Conservation (phyloP, 805 yeast genomes). For the Maudiozyma saulgeensis region DNA sequence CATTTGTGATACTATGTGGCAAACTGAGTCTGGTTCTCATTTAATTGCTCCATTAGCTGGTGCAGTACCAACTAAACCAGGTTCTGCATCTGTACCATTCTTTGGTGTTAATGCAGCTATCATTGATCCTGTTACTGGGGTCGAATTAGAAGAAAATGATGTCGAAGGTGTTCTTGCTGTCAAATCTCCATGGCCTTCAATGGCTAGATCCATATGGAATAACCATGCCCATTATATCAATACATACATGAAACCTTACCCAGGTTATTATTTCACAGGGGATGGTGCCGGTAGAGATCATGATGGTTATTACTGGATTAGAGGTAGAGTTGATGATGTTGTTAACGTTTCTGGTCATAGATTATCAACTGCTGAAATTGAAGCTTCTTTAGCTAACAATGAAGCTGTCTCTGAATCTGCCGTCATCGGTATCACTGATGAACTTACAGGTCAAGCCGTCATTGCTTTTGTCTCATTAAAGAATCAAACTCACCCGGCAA, state of each 20-base stretch:
- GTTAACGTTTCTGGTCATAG: constrained; percentile 97
- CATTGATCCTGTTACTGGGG: constrained; percentile 88
- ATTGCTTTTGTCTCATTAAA: constrained; percentile 88
- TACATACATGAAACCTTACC: constrained; percentile 87
- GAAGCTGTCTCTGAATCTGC: constrained; percentile 83
- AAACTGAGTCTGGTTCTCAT: constrained; percentile 95
- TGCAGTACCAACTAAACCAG: constrained; percentile 90
- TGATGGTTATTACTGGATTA: constrained; percentile 95
- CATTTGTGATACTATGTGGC: constrained; percentile 96
- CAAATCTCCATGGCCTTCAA: constrained; percentile 93
- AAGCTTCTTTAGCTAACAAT: constrained; percentile 79
- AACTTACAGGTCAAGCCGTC: constrained; percentile 95
- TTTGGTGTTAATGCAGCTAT: constrained; percentile 88
- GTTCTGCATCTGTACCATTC: constrained; percentile 93
- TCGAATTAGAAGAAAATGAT: constrained; percentile 73
- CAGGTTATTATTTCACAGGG: constrained; percentile 91
- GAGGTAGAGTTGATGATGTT: constrained; percentile 97
- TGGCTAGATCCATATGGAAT: constrained; percentile 91
- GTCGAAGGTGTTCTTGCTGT: constrained; percentile 95
- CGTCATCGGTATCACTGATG: constrained; percentile 93
- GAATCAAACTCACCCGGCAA: constrained; percentile 27
- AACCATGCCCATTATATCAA: constrained; percentile 81
- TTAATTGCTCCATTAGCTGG: constrained; percentile 93
- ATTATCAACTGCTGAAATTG: constrained; percentile 96
- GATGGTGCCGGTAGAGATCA: constrained; percentile 97